Evolutionary conservation across 306 rosid species (phyloP).

Genomic region (Morella rubra): DNA sequence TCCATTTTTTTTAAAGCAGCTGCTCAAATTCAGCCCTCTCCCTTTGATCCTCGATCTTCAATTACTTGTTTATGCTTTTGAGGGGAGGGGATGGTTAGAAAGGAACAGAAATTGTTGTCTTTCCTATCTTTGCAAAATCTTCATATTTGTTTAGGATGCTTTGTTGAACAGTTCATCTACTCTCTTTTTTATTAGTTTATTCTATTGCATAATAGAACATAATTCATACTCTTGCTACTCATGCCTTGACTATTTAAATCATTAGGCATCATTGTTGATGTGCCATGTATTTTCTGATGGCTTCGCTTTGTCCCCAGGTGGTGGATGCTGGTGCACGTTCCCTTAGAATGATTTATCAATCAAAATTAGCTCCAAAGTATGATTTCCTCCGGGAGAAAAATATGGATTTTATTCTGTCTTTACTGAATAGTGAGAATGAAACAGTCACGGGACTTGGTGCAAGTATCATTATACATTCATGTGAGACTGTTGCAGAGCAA

Average conservation of each 20-base stretch:
- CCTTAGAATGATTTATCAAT: constrained; percentile 83
- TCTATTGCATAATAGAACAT: background rate
- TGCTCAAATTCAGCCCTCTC: background rate
- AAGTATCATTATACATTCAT: constrained; percentile 80
- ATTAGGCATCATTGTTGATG: background rate
- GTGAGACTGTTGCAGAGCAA: constrained; percentile 62
- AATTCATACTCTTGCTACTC: background rate
- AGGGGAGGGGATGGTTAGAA: background rate
- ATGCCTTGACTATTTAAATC: constrained; percentile 4
- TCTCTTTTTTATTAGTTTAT: background rate
- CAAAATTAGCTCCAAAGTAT: constrained; percentile 84
- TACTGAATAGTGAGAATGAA: constrained; percentile 77
- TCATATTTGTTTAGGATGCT: background rate
- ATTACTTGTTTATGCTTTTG: background rate
- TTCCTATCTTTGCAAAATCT: background rate
- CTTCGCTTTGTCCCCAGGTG: constrained; percentile 48
- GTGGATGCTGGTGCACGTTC: constrained; percentile 93
- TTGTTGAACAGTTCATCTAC: background rate
- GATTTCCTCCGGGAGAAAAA: constrained; percentile 60
- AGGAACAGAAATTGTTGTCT: background rate
- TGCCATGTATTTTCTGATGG: background rate
- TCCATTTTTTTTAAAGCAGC: background rate
- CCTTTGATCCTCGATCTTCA: background rate
- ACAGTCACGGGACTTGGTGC: constrained; percentile 90
- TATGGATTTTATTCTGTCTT: constrained; percentile 67